Evolutionary conservation across 176 grass and related monocot species (phyloP).

Genomic region (Pontederia paniculata): DNA sequence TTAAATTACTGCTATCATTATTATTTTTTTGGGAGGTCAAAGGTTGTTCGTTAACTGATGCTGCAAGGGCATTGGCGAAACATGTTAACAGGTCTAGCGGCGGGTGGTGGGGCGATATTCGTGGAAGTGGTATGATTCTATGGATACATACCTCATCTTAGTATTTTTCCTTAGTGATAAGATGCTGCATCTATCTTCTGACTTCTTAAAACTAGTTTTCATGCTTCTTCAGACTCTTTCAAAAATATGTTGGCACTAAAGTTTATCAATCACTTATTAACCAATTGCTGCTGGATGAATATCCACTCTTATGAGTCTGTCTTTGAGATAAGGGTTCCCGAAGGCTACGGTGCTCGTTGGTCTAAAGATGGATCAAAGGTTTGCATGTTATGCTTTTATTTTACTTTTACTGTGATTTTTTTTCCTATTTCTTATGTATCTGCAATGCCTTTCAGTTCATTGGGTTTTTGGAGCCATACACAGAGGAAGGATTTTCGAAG

Average conservation of each 20-base stretch:
- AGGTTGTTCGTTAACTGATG: constrained; percentile 77
- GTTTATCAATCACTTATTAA: constrained; percentile 42
- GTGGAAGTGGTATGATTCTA: constrained; percentile 53
- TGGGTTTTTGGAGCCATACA: constrained; percentile 89
- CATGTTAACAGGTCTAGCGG: constrained; percentile 67
- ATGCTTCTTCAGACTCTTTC: constrained; percentile 41
- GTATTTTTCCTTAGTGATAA: not conserved
- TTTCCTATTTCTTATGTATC: not conserved
- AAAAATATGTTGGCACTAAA: constrained; percentile 59
- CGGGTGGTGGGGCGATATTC: constrained; percentile 67
- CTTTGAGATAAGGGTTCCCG: constrained; percentile 69
- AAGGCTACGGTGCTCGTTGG: constrained; percentile 90
- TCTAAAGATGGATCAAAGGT: constrained; percentile 74
- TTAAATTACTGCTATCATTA: constrained; percentile 14
- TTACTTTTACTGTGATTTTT: no score
- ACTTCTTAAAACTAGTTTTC: constrained; percentile 13
- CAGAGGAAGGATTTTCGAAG: constrained; percentile 47
- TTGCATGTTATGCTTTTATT: no score
- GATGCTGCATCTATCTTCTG: constrained; percentile 14
- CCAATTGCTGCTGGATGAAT: constrained; percentile 73
- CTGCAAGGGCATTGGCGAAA: constrained; percentile 87
- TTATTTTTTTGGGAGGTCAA: constrained; percentile 48
- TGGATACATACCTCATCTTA: not conserved
- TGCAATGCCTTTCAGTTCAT: constrained; percentile 49
- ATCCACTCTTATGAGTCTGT: constrained; percentile 51